Evolutionary conservation across 495 filamentous ascomycete species (phyloP).

Genomic region (Hyphodiscus hymeniophilus): DNA sequence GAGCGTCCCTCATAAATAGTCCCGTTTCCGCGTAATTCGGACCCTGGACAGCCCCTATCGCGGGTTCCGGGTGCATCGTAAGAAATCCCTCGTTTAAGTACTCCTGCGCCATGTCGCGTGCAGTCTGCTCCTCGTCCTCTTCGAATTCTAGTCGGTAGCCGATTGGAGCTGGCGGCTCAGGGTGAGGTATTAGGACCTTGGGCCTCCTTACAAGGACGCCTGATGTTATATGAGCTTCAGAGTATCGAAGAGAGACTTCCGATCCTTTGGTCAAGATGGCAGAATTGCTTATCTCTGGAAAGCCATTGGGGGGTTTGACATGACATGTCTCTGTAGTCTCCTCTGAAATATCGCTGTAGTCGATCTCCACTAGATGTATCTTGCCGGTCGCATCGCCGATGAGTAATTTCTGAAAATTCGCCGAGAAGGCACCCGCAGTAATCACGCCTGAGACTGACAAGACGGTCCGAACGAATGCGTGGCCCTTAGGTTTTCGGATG

Average conservation of each 20-base stretch:
- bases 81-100: constrained; percentile 29
- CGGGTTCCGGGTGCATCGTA: constrained; percentile 23
- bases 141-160: constrained; percentile 14
- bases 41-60: constrained; percentile 38
- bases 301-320: neutral
- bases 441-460: constrained; percentile 42
- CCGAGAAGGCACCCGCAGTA: constrained; percentile 62
- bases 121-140: neutral
- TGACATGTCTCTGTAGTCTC: too few species aligned
- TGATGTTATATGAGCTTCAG: neutral
- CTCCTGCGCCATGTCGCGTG: constrained; percentile 9
- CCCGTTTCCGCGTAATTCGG: constrained; percentile 31
- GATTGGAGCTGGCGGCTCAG: constrained; percentile 31
- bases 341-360: constrained; percentile 17
- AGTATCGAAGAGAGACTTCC: too few species aligned
- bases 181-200: constrained; percentile 34
- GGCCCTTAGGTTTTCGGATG: constrained; percentile 48
- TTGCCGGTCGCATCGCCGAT: constrained; percentile 71
- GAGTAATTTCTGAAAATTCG: constrained; percentile 61
- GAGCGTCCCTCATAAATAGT: constrained; percentile 25
- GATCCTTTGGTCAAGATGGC: too few species aligned
- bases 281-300: constrained; percentile 12
- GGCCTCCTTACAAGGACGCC: constrained; percentile 27
- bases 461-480: constrained; percentile 56
- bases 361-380: constrained; percentile 56